Base-by-base conservation (phyloP, 441 rosid genomes). In the Theobroma grandiflorum region DNA sequence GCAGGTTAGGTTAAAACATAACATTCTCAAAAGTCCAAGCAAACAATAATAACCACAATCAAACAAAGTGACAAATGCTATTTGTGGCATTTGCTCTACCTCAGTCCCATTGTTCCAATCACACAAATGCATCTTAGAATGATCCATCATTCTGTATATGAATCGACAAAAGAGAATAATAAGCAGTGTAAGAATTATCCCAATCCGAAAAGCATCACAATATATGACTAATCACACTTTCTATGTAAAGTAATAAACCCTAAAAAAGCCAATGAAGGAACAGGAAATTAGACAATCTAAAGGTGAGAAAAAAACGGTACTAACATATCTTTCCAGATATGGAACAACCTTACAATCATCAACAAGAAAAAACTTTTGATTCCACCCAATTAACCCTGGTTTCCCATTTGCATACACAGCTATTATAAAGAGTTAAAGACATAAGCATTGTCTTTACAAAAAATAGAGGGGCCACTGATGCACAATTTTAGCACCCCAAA, bases 371-470 rank as follows among this genome's bases (percentile, higher is more conserved):
- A 50, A 31, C 43, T 2, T 14, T 15, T 67, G 8, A 52, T n/a
- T 18, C 49, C 63, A 71, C 33, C 62, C 8, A 72, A 37, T 37
- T 10, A 71, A 31, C 22, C 59, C 31, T 16, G 15, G 26, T 52
- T 72, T 35, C 45, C 6, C 26, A 64, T 37, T 64, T 64, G 47
- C 69, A 43, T 3, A 4, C 10, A 64, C 45, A 15, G 45, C 61
- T 50, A 70, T 31, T 49, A 52, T 33, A 6, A 45, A 45, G 49
- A 45, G 49, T 6, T 45, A 45, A 71, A 8, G n/a, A 15, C 43
- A 70, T 70, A 50, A 70, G 74, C 43, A 70, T 26, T 31, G 74
- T 37, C 59, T 49, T 49, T 38, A 58, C 9, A 22, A 9, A 58
- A 59, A 59, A 10, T 6, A 1, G 35, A 10, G 33, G 15, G 4